phyloP scores from a whole-genome alignment of 129 eudicot species.

The Erigeron canadensis region DNA sequence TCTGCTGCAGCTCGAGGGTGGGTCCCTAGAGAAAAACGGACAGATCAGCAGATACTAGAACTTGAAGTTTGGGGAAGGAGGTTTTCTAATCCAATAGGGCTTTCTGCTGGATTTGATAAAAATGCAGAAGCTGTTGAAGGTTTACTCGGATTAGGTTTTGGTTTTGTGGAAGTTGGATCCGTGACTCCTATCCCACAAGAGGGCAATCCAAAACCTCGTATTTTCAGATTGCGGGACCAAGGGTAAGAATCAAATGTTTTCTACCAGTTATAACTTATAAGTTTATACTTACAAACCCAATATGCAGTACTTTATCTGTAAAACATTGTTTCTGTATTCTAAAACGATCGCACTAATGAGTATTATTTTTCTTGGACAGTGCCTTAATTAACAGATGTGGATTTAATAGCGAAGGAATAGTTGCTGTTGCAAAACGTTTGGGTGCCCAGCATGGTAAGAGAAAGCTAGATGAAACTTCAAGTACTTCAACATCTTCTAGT shows the following conservation, averaged over 20 bases:
- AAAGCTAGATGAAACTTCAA: slow-evolving; percentile 82
- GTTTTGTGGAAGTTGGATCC: slow-evolving; percentile 95
- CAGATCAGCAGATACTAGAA: slow-evolving; percentile 71
- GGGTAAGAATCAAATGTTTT: slow-evolving; percentile 51
- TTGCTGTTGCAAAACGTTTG: slow-evolving; percentile 91
- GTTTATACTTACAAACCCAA: neutral
- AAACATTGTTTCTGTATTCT: neutral
- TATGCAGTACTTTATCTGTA: neutral
- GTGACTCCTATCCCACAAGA: slow-evolving; percentile 97
- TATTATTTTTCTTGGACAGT: slow-evolving; percentile 38
- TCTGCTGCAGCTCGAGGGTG: slow-evolving; percentile 97
- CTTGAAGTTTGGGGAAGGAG: slow-evolving; percentile 97
- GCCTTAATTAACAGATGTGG: slow-evolving; percentile 96
- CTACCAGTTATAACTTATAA: neutral
- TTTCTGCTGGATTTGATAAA: slow-evolving; percentile 97
- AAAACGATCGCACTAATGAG: neutral
- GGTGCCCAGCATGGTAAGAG: slow-evolving; percentile 99
- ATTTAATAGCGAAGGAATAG: slow-evolving; percentile 96
- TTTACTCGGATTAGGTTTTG: slow-evolving; percentile 92
- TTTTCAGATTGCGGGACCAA: slow-evolving; percentile 71
- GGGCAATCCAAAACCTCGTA: slow-evolving; percentile 98
- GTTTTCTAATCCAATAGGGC: slow-evolving; percentile 93
- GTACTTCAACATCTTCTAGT: slow-evolving; percentile 47
- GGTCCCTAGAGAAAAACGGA: slow-evolving; percentile 93
- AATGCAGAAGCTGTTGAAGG: slow-evolving; percentile 99